Base-by-base conservation (phyloP, 805 yeast genomes). In the Zygotorulaspora chibaensis region DNA sequence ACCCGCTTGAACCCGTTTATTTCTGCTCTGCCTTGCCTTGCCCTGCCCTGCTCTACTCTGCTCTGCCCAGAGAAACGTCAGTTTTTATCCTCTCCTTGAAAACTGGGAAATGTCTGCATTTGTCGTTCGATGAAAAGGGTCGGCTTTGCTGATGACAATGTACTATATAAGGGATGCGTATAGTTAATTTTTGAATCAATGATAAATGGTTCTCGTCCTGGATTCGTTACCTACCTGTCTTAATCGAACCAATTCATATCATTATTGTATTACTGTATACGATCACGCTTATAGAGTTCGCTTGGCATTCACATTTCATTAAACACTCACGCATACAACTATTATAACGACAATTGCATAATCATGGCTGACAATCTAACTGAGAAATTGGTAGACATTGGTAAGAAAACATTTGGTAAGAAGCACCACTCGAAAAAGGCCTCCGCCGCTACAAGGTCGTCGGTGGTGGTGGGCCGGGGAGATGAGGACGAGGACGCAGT, bases 351-450 rank as follows among this genome's bases (percentile, higher is more conserved):
- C 29, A 16, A 40, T 15, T 25, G 26, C 13, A 25, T 12, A 35
- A 29, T 10, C 20, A 52, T 52, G 55, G 42, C 51, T 31, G 55
- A 52, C 35, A 44, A 42, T 33, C 45, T 52, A 17, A 35, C 53
- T 26, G 46, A 46, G 28, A 52, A 49, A 38, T 34, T 52, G 18
- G 42, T 36, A 20, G 53, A 51, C 38, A 42, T 51, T 29, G 42
- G 48, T 26, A 40, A 47, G 38, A 46, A 51, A 29, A 43, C 50
- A 10, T 42, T 40, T 27, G 40, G 40, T 23, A 42, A 27, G 40
- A 33, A 13, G 7, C 40, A 26, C 16, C 36, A 20, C 38, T 33
- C 43, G 4, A 37, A 35, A 40, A 42, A 40, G 36, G 38, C 48
- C 35, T 45, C 35, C 18, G 42, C 43, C 13, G 38, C 51, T 6